Evolutionary conservation across 1,284 basidiomycete genomes (phyloP).

Genomic region (Farysia itapuensis): DNA sequence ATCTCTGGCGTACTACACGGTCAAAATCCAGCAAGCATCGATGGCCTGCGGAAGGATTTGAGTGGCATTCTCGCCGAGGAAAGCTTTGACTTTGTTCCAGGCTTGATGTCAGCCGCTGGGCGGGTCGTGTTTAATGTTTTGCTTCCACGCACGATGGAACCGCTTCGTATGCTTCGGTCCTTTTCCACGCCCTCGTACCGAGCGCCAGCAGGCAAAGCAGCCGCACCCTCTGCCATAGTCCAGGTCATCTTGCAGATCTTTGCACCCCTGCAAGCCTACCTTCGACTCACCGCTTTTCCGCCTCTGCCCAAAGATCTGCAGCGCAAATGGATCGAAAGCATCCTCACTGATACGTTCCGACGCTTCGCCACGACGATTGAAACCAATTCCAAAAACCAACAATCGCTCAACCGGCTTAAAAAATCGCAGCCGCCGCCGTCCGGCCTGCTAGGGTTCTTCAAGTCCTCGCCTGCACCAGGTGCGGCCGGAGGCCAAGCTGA

Average conservation of each 20-base stretch:
- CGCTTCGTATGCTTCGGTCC: slow-evolving; percentile 80
- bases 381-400: slow-evolving; percentile 53
- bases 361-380: slow-evolving; percentile 38
- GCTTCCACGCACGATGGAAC: slow-evolving; percentile 76
- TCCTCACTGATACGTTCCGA: slow-evolving; percentile 18
- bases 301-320: background rate
- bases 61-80: slow-evolving; percentile 2
- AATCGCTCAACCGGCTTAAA: slow-evolving; percentile 50
- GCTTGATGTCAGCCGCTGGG: slow-evolving; percentile 3
- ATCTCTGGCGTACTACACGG: background rate
- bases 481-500: too few relatives aligned
- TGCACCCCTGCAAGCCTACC: slow-evolving; percentile 7
- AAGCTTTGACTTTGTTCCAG: slow-evolving; percentile 19
- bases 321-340: slow-evolving; percentile 9
- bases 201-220: slow-evolving; percentile 65
- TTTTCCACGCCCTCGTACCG: slow-evolving; percentile 79
- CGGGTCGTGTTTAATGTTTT: slow-evolving; percentile 64
- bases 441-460: slow-evolving; percentile 6
- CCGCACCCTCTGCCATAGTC: slow-evolving; percentile 1
- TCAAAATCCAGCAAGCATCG: background rate
- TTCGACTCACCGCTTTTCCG: background rate
- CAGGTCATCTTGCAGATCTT: slow-evolving; percentile 20
- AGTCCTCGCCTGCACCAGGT: background rate
- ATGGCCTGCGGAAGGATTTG: slow-evolving; percentile 5
- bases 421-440: slow-evolving; percentile 8